phyloP scores from a whole-genome alignment of 2,329 filamentous ascomycete species.

The Sporothrix inflata region DNA sequence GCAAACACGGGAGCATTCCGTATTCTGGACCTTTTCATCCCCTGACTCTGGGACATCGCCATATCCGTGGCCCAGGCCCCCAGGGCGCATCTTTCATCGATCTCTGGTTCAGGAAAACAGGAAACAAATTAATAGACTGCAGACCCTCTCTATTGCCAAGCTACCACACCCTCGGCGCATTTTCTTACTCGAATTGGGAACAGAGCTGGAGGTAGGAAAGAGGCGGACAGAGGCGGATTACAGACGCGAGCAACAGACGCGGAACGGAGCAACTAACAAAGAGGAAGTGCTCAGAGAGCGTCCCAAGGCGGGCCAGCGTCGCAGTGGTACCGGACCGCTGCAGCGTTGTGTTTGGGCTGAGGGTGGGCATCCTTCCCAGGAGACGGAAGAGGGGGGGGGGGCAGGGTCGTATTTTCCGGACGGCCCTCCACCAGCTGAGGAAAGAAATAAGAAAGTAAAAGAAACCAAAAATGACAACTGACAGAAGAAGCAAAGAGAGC shows the following conservation, averaged over 20 bases:
- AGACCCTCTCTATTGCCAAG: background rate
- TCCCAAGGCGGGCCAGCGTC: conserved; percentile 1
- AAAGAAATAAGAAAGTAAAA: background rate
- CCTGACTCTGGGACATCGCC: background rate
- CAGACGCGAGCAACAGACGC: conserved; percentile 4
- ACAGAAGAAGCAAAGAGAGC: conserved; percentile 3
- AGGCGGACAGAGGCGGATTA: background rate
- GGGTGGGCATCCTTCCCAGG: background rate
- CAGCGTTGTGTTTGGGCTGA: background rate
- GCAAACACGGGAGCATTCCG: background rate
- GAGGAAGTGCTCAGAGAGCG: background rate
- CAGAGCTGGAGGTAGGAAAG: background rate
- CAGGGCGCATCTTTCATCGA: background rate
- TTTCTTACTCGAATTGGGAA: conserved; percentile 5
- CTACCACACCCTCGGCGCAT: conserved; percentile 10
- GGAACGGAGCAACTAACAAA: background rate
- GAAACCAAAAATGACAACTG: conserved; percentile 1
- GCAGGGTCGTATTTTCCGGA: conserved; percentile 14
- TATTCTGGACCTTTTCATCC: background rate
- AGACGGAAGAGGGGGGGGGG: conserved; percentile 3
- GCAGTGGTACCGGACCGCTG: background rate
- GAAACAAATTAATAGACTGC: too few relatives aligned
- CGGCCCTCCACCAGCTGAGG: background rate
- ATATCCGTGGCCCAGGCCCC: conserved; percentile 9
- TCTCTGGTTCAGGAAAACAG: background rate